Percentiles rank a stretch among this genome's conserved stretches.
phyloP scores from a whole-genome alignment of 208 protist species.

The Leptomonas seymouri region DNA sequence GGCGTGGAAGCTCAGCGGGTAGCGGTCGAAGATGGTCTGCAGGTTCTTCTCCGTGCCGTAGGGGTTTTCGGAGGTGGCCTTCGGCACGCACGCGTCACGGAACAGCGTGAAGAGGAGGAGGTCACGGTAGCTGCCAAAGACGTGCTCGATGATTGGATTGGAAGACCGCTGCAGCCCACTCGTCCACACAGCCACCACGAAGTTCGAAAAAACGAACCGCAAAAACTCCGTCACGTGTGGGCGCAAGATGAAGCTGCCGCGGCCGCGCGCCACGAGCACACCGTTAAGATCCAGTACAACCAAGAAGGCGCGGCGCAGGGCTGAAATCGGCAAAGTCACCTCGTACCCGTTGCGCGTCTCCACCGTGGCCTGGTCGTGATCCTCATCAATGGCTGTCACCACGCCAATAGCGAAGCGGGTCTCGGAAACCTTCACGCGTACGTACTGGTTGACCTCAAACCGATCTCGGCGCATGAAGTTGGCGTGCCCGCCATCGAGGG shows the following conservation, averaged over 20 bases:
- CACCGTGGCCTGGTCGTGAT: conserved; percentile 56
- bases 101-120: conserved; percentile 85
- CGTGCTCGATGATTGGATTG: conserved; percentile 82
- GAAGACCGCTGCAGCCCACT: conserved; percentile 87
- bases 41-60: conserved; percentile 90
- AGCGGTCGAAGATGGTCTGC: conserved; percentile 80
- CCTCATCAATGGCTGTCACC: conserved; percentile 62
- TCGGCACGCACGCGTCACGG: conserved; percentile 64
- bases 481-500: not conserved
- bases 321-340: conserved; percentile 52
- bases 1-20: conserved; percentile 84
- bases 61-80: conserved; percentile 62
- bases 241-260: conserved; percentile 68
- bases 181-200: conserved; percentile 92
- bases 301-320: conserved; percentile 80
- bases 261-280: conserved; percentile 80
- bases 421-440: conserved; percentile 70
- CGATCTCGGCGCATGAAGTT: conserved; percentile 45
- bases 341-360: conserved; percentile 86
- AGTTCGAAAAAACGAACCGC: conserved; percentile 86
- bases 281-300: conserved; percentile 91
- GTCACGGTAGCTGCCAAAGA: conserved; percentile 82
- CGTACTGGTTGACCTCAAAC: conserved; percentile 87
- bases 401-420: conserved; percentile 81
- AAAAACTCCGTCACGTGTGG: conserved; percentile 82